phyloP scores from a whole-genome alignment of 2,329 filamentous ascomycete species.

The Myriosclerotinia curreyana region DNA sequence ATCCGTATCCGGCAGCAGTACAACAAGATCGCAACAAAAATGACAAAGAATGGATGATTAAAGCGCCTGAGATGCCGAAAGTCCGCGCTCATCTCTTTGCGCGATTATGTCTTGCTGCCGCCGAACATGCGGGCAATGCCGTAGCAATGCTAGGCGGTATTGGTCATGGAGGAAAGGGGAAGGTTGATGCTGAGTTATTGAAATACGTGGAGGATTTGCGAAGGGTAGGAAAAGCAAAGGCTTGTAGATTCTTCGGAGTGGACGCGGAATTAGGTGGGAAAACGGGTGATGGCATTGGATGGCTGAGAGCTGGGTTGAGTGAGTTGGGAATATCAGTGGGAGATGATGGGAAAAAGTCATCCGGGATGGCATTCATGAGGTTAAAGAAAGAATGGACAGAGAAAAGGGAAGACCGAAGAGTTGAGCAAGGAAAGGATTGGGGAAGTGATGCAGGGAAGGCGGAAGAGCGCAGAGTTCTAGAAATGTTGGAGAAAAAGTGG shows the following conservation, averaged over 20 bases:
- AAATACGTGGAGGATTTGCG: constrained; percentile 75
- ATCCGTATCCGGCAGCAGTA: constrained; percentile 82
- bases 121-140: constrained; percentile 80
- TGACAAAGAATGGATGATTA: constrained; percentile 96
- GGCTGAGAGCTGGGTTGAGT: constrained; percentile 73
- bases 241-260: constrained; percentile 85
- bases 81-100: constrained; percentile 87
- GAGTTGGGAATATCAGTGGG: constrained; percentile 62
- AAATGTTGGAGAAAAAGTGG: constrained; percentile 88
- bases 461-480: constrained; percentile 81
- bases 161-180: constrained; percentile 43
- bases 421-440: constrained; percentile 72
- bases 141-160: constrained; percentile 48
- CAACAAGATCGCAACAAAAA: constrained; percentile 77
- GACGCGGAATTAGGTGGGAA: constrained; percentile 81
- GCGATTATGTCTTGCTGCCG: constrained; percentile 79
- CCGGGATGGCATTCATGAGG: constrained; percentile 56
- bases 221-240: constrained; percentile 74
- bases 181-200: constrained; percentile 62
- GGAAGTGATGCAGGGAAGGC: constrained; percentile 79
- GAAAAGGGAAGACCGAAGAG: constrained; percentile 72
- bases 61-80: constrained; percentile 80
- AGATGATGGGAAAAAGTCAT: constrained; percentile 49
- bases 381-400: constrained; percentile 74
- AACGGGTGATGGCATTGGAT: constrained; percentile 81